Base-by-base conservation (phyloP, 2,329 filamentous ascomycete genomes). In the Bipolaris sorokiniana region DNA sequence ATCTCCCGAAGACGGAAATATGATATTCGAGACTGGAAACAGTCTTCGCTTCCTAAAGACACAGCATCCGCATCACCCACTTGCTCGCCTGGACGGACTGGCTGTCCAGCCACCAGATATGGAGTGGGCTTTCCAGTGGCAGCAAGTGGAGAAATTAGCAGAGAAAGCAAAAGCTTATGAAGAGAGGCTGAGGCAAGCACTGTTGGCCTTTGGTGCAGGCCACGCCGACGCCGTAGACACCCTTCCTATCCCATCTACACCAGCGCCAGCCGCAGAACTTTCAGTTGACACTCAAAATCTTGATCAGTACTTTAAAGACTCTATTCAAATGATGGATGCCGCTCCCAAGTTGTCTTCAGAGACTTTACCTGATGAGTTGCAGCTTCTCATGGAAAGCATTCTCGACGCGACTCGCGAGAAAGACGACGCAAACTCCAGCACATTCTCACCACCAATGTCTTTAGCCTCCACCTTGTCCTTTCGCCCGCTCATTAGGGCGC, bases 11-110 rank as follows among this genome's bases (percentile, higher is more conserved):
- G 84, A 93, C 63, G 88, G 86, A 3, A 82, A 84, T 48, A 79
- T 82, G 5, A 86, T 95, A n/a, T 93, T 94, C 62, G 91, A 96
- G 71, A 90, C 88, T 3, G 92, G 91, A 3, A 86, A 84, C 66
- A 94, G 90, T 70, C 76, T 96, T 46, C 85, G 90, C 7, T 87
- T 95, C 51, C 80, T 96, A 46, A 85, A 87, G 64, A 79, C 81
- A 20, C 86, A 89, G 64, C 90, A 95, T 70, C 84, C 90, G 5
- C 80, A 87, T 1, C 90, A 96, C 70, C 86, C 88, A 0, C 78
- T 95, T 40, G 84, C 86, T 13, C 81, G 81, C 40, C 68, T 80
- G n/a, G 78, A 80, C 23, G 77, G 83, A 5, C 72, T 86, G 5
- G 64, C 77, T 11, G 78, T 80, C 10, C 74, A 79, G 6, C 83